Percentiles rank a stretch among this genome's conserved stretches.
These are phyloP conservation scores for Scheffersomyces stipitis DNA, from an alignment of 805 yeast genomes.

Conservation along the genomic window DNA sequence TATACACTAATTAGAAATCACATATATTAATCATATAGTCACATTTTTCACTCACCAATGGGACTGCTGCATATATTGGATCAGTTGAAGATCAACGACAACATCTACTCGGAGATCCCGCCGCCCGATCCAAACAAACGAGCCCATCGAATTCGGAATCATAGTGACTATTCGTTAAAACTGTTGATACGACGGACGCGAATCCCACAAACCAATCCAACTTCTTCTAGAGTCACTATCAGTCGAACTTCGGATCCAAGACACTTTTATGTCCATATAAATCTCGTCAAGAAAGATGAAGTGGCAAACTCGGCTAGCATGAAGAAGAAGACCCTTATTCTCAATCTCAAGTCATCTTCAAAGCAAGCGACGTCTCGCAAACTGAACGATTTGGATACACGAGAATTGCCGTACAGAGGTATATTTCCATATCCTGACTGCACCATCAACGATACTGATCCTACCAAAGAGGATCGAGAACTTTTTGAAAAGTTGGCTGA, in stretches of 20 bases:
- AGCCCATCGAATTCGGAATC: conserved; percentile 15
- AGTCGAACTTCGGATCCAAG: background rate
- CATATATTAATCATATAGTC: too few species aligned
- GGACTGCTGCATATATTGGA: conserved; percentile 16
- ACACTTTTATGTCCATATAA: conserved; percentile 1
- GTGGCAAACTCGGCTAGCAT: background rate
- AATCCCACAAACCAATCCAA: background rate
- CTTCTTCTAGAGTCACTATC: background rate
- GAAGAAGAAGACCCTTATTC: background rate
- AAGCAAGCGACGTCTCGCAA: too few species aligned
- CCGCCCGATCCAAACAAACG: conserved; percentile 19
- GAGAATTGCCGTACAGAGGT: conserved; percentile 68
- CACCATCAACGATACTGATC: conserved; percentile 60
- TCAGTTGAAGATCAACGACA: conserved; percentile 30
- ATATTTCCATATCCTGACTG: conserved; percentile 58
- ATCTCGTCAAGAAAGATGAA: background rate
- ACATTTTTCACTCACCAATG: too few species aligned
- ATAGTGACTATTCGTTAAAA: conserved; percentile 18
- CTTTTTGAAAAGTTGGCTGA: conserved; percentile 44
- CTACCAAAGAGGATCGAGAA: conserved; percentile 50
- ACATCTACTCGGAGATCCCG: conserved; percentile 22
- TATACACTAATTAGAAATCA: background rate
- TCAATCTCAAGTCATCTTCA: background rate
- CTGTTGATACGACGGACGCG: conserved; percentile 17
- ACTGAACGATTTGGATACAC: conserved; percentile 4